These are phyloP conservation scores for Elongisporangium anandrum DNA, from an alignment of 352 stramenopile species.

Conservation along the genomic window DNA sequence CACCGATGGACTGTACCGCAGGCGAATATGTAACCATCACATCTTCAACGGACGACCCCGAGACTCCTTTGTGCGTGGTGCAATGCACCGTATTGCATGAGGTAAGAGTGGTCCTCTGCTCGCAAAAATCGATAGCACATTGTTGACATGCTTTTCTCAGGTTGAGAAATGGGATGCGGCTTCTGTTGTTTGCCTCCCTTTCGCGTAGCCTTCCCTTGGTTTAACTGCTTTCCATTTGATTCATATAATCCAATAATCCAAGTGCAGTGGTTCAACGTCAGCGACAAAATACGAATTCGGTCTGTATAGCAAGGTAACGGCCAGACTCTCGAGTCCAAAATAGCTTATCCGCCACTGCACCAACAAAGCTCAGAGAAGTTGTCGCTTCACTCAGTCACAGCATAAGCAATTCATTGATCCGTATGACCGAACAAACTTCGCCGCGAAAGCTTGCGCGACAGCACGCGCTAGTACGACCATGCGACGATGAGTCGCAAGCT, in stretches of 20 bases:
- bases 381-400: background rate
- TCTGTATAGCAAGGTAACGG: background rate
- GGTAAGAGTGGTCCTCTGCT: slow-evolving; percentile 4
- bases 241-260: background rate
- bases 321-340: background rate
- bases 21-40: slow-evolving; percentile 17
- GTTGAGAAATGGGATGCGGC: background rate
- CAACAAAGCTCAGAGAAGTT: too few relatives aligned
- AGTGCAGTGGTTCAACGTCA: background rate
- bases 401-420: background rate
- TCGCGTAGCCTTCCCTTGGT: background rate
- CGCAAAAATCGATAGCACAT: background rate
- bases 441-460: background rate
- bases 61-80: slow-evolving; percentile 4
- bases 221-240: background rate
- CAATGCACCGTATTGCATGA: slow-evolving; percentile 14
- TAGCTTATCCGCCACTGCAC: background rate
- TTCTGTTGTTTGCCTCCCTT: background rate
- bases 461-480: background rate
- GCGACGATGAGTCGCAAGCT: background rate
- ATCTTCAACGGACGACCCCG: slow-evolving; percentile 1
- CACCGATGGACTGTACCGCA: slow-evolving; percentile 17
- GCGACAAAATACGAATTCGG: background rate
- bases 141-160: background rate
- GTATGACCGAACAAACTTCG: background rate